Evolutionary conservation across 139 green algal genomes (phyloP), one percentile per base, ranked within the genome.

Genomic region (Chlamydomonas sp.): DNA sequence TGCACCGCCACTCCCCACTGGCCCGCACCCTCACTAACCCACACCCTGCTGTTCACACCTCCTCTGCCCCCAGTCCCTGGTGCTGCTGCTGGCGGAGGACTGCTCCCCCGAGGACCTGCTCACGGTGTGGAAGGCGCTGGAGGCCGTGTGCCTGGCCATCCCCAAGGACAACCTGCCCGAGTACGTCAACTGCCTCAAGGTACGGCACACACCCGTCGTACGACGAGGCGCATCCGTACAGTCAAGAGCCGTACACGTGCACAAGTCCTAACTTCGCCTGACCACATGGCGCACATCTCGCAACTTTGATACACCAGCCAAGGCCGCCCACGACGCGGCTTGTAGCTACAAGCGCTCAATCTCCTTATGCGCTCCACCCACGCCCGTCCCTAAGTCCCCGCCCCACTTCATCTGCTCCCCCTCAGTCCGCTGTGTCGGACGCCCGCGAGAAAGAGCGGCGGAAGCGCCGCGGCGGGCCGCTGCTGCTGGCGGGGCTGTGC

Each of bases 401-500:
- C 31, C 31, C 31, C 31, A 49, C 31, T 49, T 49, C 31, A 49
- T 49, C 31, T 49, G 31, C 31, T 49, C 31, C 31, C 31, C 9
- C 89, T 10, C 84, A 88, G 79, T 73, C 84, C 1, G 90, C 90
- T 1, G 67, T 95, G 58, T 77, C 62, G 16, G 96, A 92, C 1
- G 96, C 96, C 1, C 90, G 91, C 58, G 97, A 99, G 88, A 95
- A 93, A 82, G 93, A 98, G 92, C 88, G 93, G 57, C 91, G 97
- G 7, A 97, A 97, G 89, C 89, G 93, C n/a, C 87, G 89, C 15
- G 83, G 83, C 14, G 83, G 83, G 3, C 67, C 85, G 66, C 85
- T 97, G 61, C 85, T 95, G 58, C 88, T 99, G 69, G 91, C 95
- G 0, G 98, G 98, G 3, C 94, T 99, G 79, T 97, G 94, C 91